phyloP scores from a whole-genome alignment of 495 filamentous ascomycete species.

The Aspergillus mulundensis region DNA sequence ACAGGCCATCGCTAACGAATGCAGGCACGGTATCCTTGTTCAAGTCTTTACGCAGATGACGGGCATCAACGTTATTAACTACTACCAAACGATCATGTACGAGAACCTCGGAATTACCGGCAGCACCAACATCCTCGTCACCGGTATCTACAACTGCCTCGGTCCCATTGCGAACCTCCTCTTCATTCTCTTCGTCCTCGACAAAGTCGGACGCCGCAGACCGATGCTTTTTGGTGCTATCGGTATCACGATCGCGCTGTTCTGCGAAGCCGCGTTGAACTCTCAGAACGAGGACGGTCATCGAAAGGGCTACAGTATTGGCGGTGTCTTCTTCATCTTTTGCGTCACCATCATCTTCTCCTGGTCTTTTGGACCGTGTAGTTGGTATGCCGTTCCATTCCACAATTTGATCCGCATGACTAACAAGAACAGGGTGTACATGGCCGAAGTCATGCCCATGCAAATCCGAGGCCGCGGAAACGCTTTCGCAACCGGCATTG shows the following conservation, averaged over 20 bases:
- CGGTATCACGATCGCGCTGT: conserved; percentile 37
- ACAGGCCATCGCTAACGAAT: conserved; percentile 16
- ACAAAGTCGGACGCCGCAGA: conserved; percentile 34
- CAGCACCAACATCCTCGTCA: conserved; percentile 47
- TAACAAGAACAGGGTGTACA: conserved; percentile 34
- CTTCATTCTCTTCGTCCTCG: conserved; percentile 43
- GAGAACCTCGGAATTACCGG: conserved; percentile 52
- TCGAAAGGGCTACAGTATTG: conserved; percentile 34
- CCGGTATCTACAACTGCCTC: conserved; percentile 58
- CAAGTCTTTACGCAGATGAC: conserved; percentile 46
- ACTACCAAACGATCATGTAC: conserved; percentile 60
- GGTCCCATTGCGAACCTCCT: conserved; percentile 49
- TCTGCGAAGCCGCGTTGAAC: conserved; percentile 41
- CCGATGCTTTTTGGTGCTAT: conserved; percentile 39
- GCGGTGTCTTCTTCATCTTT: conserved; percentile 48
- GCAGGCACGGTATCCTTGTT: conserved; percentile 30
- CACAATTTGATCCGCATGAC: background rate
- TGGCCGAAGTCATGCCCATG: conserved; percentile 50
- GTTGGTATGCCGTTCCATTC: conserved; percentile 26
- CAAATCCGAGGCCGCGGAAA: conserved; percentile 47
- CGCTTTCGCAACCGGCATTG: conserved; percentile 43
- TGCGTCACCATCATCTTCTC: conserved; percentile 46
- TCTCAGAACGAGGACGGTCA: conserved; percentile 35
- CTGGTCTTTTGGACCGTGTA: conserved; percentile 42
- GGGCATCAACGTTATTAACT: conserved; percentile 56